Conservation (phyloP, 1,284 basidiomycete species). For the Heterobasidion parviporum region DNA sequence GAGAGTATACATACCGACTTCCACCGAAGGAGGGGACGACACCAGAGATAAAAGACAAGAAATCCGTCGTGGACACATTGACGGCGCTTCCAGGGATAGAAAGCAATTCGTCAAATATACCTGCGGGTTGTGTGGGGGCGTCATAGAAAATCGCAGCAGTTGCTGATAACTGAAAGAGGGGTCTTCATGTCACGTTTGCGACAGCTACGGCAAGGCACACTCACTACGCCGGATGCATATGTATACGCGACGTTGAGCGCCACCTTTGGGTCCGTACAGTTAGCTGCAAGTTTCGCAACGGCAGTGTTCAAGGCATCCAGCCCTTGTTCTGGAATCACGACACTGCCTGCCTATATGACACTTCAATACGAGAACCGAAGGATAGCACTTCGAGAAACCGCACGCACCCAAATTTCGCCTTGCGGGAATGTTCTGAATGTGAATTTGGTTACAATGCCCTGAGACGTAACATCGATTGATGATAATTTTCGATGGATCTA, state of each 20-base stretch:
- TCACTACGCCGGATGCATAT: background rate
- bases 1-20: too few species aligned
- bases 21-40: too few species aligned
- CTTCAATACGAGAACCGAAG: background rate
- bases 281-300: background rate
- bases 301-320: conserved; percentile 14
- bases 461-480: background rate
- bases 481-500: background rate
- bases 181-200: too few species aligned
- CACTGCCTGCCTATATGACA: background rate
- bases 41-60: too few species aligned
- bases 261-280: conserved; percentile 2
- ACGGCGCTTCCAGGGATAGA: too few species aligned
- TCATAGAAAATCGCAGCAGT: conserved; percentile 6
- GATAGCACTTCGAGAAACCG: background rate
- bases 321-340: conserved; percentile 18
- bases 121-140: conserved; percentile 5
- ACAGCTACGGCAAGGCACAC: background rate
- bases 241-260: background rate
- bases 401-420: conserved; percentile 5
- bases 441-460: conserved; percentile 12
- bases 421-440: conserved; percentile 2
- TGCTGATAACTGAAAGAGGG: too few species aligned
- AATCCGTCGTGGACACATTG: too few species aligned
- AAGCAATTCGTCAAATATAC: conserved; percentile 7